A percentile compares a stretch with the other conserved stretches of the same genome.
These are phyloP conservation scores for Lichtheimia hyalospora DNA, from an alignment of 371 early-diverging fungal genomes.

Conservation along the genomic window DNA sequence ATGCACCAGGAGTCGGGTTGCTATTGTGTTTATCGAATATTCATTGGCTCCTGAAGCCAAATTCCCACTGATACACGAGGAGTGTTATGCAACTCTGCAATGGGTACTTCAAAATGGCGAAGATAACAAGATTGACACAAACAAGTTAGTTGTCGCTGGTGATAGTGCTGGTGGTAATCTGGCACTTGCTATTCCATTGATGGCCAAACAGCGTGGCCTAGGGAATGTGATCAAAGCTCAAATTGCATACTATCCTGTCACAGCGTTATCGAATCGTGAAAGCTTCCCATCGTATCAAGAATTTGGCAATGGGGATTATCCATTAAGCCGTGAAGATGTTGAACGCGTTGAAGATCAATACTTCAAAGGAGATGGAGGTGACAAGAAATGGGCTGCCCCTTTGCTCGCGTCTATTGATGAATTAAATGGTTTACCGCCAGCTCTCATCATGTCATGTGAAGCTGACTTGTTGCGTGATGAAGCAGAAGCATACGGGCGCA, in stretches of 20 bases:
- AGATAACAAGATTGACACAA: slow-evolving; percentile 13
- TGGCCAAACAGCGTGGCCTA: slow-evolving; percentile 17
- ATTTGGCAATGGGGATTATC: slow-evolving; percentile 18
- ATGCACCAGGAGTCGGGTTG: background rate
- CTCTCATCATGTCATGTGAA: slow-evolving; percentile 32
- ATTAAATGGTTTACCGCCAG: slow-evolving; percentile 30
- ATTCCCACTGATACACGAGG: slow-evolving; percentile 28
- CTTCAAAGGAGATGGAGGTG: background rate
- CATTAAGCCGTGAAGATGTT: background rate
- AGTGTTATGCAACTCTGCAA: slow-evolving; percentile 26
- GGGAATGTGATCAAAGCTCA: slow-evolving; percentile 11
- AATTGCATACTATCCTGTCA: slow-evolving; percentile 13
- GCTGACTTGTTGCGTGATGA: slow-evolving; percentile 37
- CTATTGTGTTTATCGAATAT: slow-evolving; percentile 27
- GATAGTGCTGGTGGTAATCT: slow-evolving; percentile 27
- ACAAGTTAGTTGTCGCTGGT: slow-evolving; percentile 18
- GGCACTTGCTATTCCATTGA: slow-evolving; percentile 11
- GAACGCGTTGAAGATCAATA: background rate
- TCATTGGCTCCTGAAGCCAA: slow-evolving; percentile 24
- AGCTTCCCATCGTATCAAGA: slow-evolving; percentile 1
- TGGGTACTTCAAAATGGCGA: slow-evolving; percentile 17
- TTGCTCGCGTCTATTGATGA: slow-evolving; percentile 24
- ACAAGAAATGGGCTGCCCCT: slow-evolving; percentile 9
- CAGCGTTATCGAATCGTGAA: background rate
- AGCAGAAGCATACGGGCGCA: slow-evolving; percentile 29